Percentiles rank a stretch among this genome's conserved stretches.
phyloP scores from a whole-genome alignment of 2,329 filamentous ascomycete genomes.

The Coniochaeta sp. region DNA sequence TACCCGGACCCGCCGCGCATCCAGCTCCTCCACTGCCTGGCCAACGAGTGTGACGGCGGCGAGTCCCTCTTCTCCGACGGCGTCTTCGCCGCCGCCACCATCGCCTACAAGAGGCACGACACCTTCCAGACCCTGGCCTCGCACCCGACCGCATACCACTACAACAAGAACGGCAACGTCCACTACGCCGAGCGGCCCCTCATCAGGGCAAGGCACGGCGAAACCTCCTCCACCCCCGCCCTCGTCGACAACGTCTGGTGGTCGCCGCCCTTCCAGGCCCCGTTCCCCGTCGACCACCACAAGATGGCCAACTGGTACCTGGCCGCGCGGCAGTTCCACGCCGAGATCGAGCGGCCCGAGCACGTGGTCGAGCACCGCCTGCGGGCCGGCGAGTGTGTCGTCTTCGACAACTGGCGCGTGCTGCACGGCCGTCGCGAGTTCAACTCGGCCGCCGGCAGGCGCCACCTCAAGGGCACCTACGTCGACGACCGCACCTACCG shows the following conservation, averaged over 20 bases:
- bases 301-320: conserved; percentile 14
- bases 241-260: conserved; percentile 33
- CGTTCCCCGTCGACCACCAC: conserved; percentile 25
- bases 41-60: conserved; percentile 72
- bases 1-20: conserved; percentile 70
- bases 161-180: conserved; percentile 56
- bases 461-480: conserved; percentile 85
- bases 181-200: conserved; percentile 55
- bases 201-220: conserved; percentile 26
- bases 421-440: conserved; percentile 78
- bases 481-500: conserved; percentile 45
- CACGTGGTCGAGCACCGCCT: conserved; percentile 66
- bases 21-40: conserved; percentile 83
- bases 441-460: conserved; percentile 54
- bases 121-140: conserved; percentile 26
- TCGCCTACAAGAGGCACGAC: conserved; percentile 49
- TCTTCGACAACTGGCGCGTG: conserved; percentile 88
- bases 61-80: conserved; percentile 82
- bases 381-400: conserved; percentile 74
- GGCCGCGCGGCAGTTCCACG: conserved; percentile 49
- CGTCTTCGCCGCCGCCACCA: conserved; percentile 49
- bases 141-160: conserved; percentile 38
- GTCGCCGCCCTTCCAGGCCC: conserved; percentile 73
- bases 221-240: conserved; percentile 6
- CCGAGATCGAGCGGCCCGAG: conserved; percentile 45